Evolutionary conservation across 805 yeast species (phyloP), one percentile per base, ranked within the genome.

Genomic region (Teunomyces gatunensis): DNA sequence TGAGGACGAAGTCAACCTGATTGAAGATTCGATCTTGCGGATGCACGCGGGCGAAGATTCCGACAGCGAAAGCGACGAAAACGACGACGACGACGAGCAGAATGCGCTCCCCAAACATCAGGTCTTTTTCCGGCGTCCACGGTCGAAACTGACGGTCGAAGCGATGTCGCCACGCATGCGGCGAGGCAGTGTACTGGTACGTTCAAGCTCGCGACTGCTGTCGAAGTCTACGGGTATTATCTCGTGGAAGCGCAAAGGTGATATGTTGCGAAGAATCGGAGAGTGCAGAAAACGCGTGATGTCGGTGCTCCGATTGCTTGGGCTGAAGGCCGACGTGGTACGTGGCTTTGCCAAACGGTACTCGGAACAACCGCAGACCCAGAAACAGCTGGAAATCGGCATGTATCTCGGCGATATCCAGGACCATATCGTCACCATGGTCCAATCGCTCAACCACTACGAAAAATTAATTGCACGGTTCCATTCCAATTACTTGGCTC

Each of bases 341-440:
- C 89, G 88, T 60, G 97, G 97, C 0, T 90, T 94, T 61, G 85
- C 96, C 42, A 94, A 94, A 63, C 73, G 97, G 50, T 89, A 94
- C 62, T 85, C 83, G 54, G 96, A 90, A 56, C 89, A 20, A 27
- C 36, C 37, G 29, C 32, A 43, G 12, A 39, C 29, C 11, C 10
- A 41, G 4, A 33, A 23, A 3, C 58, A 61, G 42, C 60, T 54
- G 47, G 98, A 92, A 60, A 92, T 94, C 58, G 96, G 94, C 3
- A 84, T 94, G 85, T 94, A 92, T 64, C 69, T 94, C 49, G 96
- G 97, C 13, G 99, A 94, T 72, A 94, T 94, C 57, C 99, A 94
- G 68, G 99, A 94, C 69, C 99, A 94, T 69, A 84, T 94, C 30
- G 89, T 94, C 20, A 94, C 99, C 0, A 94, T 94, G 99, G 95